Evolutionary conservation across 1,139 yeast genomes (phyloP).

Genomic region (Hansenula lynferdii): DNA sequence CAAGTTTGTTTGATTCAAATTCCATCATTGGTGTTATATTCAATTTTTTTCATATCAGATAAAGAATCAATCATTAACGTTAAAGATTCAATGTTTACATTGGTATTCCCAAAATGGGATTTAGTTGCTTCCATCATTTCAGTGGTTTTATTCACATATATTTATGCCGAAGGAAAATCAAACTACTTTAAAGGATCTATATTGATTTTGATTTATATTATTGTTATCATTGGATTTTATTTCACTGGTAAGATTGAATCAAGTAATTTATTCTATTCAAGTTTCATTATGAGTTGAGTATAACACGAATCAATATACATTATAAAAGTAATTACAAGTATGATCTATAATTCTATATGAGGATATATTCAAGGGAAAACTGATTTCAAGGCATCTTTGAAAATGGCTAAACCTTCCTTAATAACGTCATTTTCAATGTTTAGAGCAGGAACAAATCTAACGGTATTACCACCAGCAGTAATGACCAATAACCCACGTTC

Average conservation of each 20-base stretch:
- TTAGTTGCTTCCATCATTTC: constrained; percentile 80
- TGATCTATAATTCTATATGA: no score
- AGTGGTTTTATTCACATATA: constrained; percentile 84
- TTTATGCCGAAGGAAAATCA: constrained; percentile 95
- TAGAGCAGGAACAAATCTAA: constrained; percentile 89
- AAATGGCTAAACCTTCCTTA: constrained; percentile 62
- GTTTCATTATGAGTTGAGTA: constrained; percentile 1
- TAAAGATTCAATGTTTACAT: constrained; percentile 58
- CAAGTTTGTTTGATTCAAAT: constrained; percentile 96
- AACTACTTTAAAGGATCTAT: constrained; percentile 96
- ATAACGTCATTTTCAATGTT: constrained; percentile 71
- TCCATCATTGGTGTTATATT: constrained; percentile 81
- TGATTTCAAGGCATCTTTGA: constrained; percentile 46
- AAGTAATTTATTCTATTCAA: constrained; percentile 5
- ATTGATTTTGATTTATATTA: constrained; percentile 71
- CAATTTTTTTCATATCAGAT: constrained; percentile 37
- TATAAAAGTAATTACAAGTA: neutral
- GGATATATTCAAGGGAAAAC: constrained; percentile 18
- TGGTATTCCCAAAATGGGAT: constrained; percentile 96
- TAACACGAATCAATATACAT: neutral
- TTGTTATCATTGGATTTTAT: constrained; percentile 79
- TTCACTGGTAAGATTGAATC: constrained; percentile 41
- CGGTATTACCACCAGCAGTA: constrained; percentile 87
- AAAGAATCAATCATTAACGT: constrained; percentile 23
- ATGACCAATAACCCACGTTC: constrained; percentile 78